A percentile compares a stretch with the other conserved stretches of the same genome.
Evolutionary conservation across 306 rosid genomes (phyloP).

Genomic region (Lagenaria siceraria): DNA sequence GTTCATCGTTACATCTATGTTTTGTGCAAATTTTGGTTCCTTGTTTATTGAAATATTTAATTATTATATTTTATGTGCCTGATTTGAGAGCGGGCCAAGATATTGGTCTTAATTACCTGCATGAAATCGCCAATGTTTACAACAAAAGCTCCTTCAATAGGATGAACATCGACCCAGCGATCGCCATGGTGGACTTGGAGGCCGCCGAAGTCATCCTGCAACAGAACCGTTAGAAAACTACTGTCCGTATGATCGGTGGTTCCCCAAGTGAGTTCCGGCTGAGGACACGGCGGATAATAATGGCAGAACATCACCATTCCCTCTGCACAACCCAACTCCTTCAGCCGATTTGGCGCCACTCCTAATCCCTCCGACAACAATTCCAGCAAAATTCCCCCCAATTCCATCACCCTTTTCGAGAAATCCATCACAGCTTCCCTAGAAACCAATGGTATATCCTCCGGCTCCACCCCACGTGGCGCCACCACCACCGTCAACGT

Average conservation of each 20-base stretch:
- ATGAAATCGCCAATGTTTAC: slow-evolving; percentile 2
- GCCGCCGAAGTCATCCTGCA: slow-evolving; percentile 11
- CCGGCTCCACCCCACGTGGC: slow-evolving; percentile 16
- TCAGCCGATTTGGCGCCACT: slow-evolving; percentile 24
- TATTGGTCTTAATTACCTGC: too few relatives aligned
- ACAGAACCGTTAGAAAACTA: background rate
- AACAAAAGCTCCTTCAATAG: background rate
- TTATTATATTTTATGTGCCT: too few relatives aligned
- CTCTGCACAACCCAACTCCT: slow-evolving; percentile 35
- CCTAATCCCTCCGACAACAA: slow-evolving; percentile 44
- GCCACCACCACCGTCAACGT: slow-evolving; percentile 18
- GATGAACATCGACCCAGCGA: background rate
- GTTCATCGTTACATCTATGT: too few relatives aligned
- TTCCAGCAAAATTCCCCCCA: slow-evolving; percentile 26
- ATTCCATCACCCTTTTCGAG: slow-evolving; percentile 14
- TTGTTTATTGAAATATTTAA: too few relatives aligned
- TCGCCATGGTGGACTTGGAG: background rate
- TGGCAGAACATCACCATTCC: slow-evolving; percentile 21
- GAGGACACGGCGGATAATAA: slow-evolving; percentile 57
- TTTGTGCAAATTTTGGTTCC: too few relatives aligned
- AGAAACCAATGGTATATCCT: slow-evolving; percentile 22
- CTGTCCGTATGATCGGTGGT: slow-evolving; percentile 4
- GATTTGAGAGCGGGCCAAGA: too few relatives aligned
- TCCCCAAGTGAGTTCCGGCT: slow-evolving; percentile 40
- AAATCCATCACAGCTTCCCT: slow-evolving; percentile 30